These are phyloP conservation scores for Candida morakotiae DNA, from an alignment of 805 yeast genomes.

Conservation along the genomic window DNA sequence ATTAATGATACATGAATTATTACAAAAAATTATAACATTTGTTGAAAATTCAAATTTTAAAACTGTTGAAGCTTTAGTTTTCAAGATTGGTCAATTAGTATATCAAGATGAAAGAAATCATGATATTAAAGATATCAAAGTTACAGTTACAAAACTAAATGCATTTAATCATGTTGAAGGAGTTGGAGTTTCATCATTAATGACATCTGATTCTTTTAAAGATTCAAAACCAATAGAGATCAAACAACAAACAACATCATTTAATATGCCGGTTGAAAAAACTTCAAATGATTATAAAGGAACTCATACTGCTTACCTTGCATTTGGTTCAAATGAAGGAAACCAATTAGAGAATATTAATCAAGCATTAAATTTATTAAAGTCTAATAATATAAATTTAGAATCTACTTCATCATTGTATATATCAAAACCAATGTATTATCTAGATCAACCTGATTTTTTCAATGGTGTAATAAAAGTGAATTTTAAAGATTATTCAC, in stretches of 20 bases:
- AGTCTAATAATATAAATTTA: conserved; percentile 40
- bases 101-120: conserved; percentile 32
- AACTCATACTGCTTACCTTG: conserved; percentile 61
- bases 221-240: conserved; percentile 17
- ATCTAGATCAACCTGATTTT: conserved; percentile 72
- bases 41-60: conserved; percentile 81
- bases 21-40: conserved; percentile 49
- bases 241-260: conserved; percentile 11
- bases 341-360: conserved; percentile 60
- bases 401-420: conserved; percentile 71
- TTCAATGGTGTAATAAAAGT: conserved; percentile 77
- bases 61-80: conserved; percentile 90
- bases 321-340: conserved; percentile 89
- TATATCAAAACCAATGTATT: conserved; percentile 91
- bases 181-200: conserved; percentile 76
- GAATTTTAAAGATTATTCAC: conserved; percentile 51
- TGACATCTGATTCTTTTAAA: conserved; percentile 41
- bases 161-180: conserved; percentile 85
- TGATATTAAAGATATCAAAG: conserved; percentile 39
- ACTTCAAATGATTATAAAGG: conserved; percentile 6
- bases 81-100: conserved; percentile 60
- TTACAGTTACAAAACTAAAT: conserved; percentile 77
- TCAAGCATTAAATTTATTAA: conserved; percentile 48
- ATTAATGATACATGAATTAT: conserved; percentile 38
- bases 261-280: conserved; percentile 30